phyloP scores from a whole-genome alignment of 2,329 filamentous ascomycete genomes.

The Microsporum ferrugineum region DNA sequence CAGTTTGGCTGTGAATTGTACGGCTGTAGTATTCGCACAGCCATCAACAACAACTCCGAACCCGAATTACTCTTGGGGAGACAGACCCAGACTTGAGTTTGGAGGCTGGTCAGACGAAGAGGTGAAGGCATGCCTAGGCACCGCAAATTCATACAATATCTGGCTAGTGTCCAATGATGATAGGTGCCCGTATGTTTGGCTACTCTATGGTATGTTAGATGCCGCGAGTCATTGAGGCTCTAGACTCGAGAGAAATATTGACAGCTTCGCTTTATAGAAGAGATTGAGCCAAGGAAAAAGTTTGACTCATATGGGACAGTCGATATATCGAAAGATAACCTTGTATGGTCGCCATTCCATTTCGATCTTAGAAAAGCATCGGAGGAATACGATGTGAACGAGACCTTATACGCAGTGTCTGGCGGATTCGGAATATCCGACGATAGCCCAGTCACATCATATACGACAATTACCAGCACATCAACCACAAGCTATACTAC shows the following conservation, averaged over 20 bases:
- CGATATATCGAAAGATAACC: not conserved
- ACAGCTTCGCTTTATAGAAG: not conserved
- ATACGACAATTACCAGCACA: not conserved
- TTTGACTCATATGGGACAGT: not conserved
- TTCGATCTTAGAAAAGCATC: not conserved
- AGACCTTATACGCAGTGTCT: not conserved
- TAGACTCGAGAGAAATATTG: not conserved
- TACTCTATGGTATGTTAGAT: not conserved
- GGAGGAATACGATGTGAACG: not conserved
- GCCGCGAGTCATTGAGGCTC: not conserved
- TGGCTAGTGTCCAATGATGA: not conserved
- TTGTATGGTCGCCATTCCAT: not conserved
- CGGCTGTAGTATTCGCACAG: not conserved
- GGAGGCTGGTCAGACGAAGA: not conserved
- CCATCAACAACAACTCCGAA: not conserved
- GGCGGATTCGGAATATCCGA: not conserved
- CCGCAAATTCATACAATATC: not conserved
- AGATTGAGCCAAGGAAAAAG: not conserved
- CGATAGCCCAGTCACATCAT: not conserved
- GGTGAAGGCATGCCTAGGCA: not conserved
- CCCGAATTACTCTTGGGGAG: not conserved
- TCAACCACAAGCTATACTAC: not conserved
- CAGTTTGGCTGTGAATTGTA: not conserved
- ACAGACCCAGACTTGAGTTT: not conserved
- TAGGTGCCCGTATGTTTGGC: not conserved